Evolutionary conservation across 2,329 filamentous ascomycete genomes (phyloP), one percentile per base, ranked within the genome.

Genomic region (Pestalotiopsis sp.): DNA sequence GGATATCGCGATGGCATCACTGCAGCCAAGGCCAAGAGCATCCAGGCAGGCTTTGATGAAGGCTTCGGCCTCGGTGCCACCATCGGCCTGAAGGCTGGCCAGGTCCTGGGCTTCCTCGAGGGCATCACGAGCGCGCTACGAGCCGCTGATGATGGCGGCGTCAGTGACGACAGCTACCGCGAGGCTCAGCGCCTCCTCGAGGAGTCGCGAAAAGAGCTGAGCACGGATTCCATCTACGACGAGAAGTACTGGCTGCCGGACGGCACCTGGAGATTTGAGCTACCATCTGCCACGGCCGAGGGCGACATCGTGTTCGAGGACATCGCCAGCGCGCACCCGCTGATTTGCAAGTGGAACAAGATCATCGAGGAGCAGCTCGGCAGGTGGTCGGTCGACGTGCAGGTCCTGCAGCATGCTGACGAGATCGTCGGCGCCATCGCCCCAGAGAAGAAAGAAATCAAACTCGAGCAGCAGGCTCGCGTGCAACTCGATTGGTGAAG

Each of bases 1-100:
- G 96, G 96, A 23, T 98, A 98, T 81, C 91, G 95, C 69, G 95
- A 98, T 75, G 96, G 95, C 59, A 88, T 98, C 66, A 87, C 91
- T 0, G 84, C 83, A 3, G 92, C 92, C 39, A 98, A 98, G 79
- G 88, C 88, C 31, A 82, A 86, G 62, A 92, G 90, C 75, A 89
- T 98, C 31, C 96, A 99, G 80, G 85, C 86, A 14, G 95, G 95
- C 0, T 98, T 99, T 77, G 96, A 99, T 78, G 93, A 95, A 72
- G 95, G 95, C 0, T 98, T 94, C 78, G 86, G 90, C 14, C 85
- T 98, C 0, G 96, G 96, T 13, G 95, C 94, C 0, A 90, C 91
- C 65, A 83, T 98, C 38, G 96, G 95, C 0, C 79, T 92, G 72
- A 86, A 86, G 36, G 91, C 90, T 0, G 96, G 96, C 0, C 90